phyloP scores from a whole-genome alignment of 2,329 filamentous ascomycete species.

The Xenoacremonium recifei region DNA sequence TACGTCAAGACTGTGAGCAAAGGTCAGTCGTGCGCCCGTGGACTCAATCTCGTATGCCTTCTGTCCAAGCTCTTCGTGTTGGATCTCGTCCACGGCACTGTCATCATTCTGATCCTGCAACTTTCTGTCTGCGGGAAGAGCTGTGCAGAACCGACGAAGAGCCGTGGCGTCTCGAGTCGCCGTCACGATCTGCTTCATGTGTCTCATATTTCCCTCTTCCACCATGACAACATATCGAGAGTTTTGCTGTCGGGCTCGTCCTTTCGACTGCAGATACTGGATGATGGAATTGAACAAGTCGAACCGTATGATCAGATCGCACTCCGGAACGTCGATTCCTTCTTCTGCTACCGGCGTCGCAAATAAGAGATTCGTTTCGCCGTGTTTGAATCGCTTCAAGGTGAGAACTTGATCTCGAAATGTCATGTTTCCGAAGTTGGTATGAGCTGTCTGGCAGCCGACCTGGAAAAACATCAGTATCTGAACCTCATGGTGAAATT shows the following conservation, averaged over 20 bases:
- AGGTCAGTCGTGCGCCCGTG: constrained; percentile 78
- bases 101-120: constrained; percentile 24
- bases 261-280: constrained; percentile 90
- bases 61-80: constrained; percentile 30
- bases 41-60: constrained; percentile 58
- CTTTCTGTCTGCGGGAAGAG: constrained; percentile 71
- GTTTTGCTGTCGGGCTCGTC: constrained; percentile 73
- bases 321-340: constrained; percentile 66
- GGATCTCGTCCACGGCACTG: constrained; percentile 4
- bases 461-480: too few relatives aligned
- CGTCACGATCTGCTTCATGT: constrained; percentile 56
- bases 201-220: constrained; percentile 65
- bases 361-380: constrained; percentile 62
- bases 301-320: constrained; percentile 70
- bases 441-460: constrained; percentile 21
- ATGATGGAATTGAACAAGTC: constrained; percentile 89
- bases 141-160: constrained; percentile 74
- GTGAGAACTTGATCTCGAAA: constrained; percentile 73
- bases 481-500: too few relatives aligned
- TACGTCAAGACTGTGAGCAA: constrained; percentile 68
- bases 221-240: constrained; percentile 86
- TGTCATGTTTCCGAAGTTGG: constrained; percentile 61
- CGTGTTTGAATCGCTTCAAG: constrained; percentile 62
- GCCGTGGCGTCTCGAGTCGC: constrained; percentile 58
- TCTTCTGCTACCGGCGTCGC: constrained; percentile 68